Base-by-base conservation (phyloP, 306 rosid genomes). In the Vicia sativa region DNA sequence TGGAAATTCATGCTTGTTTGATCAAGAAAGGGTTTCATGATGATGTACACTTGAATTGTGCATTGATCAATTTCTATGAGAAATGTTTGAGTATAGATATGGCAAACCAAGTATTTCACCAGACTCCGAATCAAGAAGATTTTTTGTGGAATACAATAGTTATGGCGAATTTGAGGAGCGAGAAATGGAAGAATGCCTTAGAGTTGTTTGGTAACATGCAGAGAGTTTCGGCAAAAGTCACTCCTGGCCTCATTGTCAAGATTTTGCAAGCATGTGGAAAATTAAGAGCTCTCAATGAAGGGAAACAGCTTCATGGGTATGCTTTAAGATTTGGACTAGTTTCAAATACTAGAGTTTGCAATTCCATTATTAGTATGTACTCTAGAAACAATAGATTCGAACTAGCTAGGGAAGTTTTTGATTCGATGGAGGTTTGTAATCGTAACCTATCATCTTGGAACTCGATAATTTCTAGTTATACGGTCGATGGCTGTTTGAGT, bases 251-350 rank as follows among this genome's bases (percentile, higher is more conserved):
- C 67, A 69, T 71, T 55, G 82, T 69, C 55, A 89, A 89, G 81
- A 15, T 77, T 53, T 70, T 89, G 12, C 96, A 82, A 79, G 88
- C 92, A 61, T 84, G 90, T 75, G 90, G 90, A 15, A 86, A 86
- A 62, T 55, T 89, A 39, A 74, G 90, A 79, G 85, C 85, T 70
- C 81, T 89, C 65, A 26, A 70, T 38, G 85, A 79, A 80, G 90
- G 96, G 68, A 89, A 86, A 75, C 88, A 86, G 48, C 73, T 86
- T 78, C 96, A 89, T 80, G 92, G 88, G 78, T 84, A 86, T 81
- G 87, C 81, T 73, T 77, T 86, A 53, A 70, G 83, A 77, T 16
- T 42, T 58, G 82, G 62, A 62, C 29, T 78, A 21, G 80, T 77
- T 48, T 78, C 82, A 1, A 79, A 86, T 80, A 65, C 77, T 5